These are phyloP conservation scores for Rubia tinctorum DNA, from an alignment of 305 asterid species.

Conservation along the genomic window DNA sequence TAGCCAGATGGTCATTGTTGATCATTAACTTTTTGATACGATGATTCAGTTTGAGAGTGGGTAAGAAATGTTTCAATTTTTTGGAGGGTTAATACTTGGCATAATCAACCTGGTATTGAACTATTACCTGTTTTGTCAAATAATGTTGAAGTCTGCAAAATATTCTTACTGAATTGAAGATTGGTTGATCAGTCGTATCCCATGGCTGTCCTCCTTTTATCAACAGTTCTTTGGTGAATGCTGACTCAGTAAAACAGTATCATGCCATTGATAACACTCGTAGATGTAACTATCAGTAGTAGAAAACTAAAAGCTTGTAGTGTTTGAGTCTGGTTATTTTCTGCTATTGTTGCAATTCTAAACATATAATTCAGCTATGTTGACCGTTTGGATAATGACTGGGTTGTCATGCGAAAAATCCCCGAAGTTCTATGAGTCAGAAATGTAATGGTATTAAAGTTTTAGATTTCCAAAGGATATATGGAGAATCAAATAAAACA, in stretches of 20 bases:
- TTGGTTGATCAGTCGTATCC: background rate
- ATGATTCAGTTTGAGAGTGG: background rate
- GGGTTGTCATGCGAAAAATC: background rate
- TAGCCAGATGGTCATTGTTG: background rate
- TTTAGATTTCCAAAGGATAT: background rate
- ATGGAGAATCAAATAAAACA: background rate
- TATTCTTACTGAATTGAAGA: background rate
- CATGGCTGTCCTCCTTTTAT: conserved; percentile 1
- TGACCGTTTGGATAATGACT: background rate
- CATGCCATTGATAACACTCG: background rate
- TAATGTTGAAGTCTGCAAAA: background rate
- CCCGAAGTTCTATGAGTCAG: background rate
- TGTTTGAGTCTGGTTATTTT: background rate
- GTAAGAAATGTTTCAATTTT: background rate
- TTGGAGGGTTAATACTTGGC: background rate
- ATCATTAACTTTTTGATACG: background rate
- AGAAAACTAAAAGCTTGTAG: background rate
- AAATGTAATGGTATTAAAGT: background rate
- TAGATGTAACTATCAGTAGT: background rate
- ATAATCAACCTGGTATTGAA: background rate
- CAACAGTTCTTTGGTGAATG: background rate
- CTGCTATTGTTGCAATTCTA: background rate
- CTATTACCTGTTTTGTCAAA: background rate
- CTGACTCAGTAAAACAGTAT: background rate
- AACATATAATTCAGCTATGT: background rate